These are phyloP conservation scores for Phaeosphaeriaceae sp. DNA, from an alignment of 2,329 filamentous ascomycete species.

Conservation along the genomic window DNA sequence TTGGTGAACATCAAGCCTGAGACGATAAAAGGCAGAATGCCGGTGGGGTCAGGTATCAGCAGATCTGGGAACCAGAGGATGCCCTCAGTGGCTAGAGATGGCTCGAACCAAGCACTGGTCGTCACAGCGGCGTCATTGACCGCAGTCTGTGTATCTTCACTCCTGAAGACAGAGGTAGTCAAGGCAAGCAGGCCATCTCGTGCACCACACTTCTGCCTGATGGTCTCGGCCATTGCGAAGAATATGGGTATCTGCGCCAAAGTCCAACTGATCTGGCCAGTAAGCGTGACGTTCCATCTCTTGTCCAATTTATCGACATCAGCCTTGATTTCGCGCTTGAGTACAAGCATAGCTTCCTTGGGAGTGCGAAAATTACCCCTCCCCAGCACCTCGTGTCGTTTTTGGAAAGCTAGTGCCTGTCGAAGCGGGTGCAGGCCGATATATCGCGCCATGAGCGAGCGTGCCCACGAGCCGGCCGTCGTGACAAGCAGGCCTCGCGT, in stretches of 20 bases:
- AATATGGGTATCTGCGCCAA: conserved; percentile 46
- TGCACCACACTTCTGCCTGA: conserved; percentile 44
- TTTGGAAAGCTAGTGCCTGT: conserved; percentile 35
- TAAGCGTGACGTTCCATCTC: conserved; percentile 38
- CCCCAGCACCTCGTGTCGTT: conserved; percentile 26
- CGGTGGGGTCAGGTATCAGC: conserved; percentile 59
- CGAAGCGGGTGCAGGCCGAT: conserved; percentile 52
- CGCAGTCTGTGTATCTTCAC: conserved; percentile 6
- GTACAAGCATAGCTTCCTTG: conserved; percentile 17
- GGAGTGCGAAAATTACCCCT: conserved; percentile 28
- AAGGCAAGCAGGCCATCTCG: conserved; percentile 40
- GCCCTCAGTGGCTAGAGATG: conserved; percentile 63
- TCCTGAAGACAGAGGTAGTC: conserved; percentile 17
- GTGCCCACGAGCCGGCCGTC: conserved; percentile 53
- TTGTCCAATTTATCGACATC: conserved; percentile 31
- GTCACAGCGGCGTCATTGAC: conserved; percentile 13
- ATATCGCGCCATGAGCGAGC: conserved; percentile 51
- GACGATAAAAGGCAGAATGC: conserved; percentile 58
- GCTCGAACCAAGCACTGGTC: conserved; percentile 50
- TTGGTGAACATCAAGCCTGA: conserved; percentile 59
- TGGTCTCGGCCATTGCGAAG: conserved; percentile 45
- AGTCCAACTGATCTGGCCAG: conserved; percentile 35
- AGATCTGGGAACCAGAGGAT: conserved; percentile 68
- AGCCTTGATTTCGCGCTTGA: conserved; percentile 27
- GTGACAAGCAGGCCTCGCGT: conserved; percentile 58